These are phyloP conservation scores for Zygoascus meyerae DNA, from an alignment of 1,139 yeast species.

Conservation along the genomic window DNA sequence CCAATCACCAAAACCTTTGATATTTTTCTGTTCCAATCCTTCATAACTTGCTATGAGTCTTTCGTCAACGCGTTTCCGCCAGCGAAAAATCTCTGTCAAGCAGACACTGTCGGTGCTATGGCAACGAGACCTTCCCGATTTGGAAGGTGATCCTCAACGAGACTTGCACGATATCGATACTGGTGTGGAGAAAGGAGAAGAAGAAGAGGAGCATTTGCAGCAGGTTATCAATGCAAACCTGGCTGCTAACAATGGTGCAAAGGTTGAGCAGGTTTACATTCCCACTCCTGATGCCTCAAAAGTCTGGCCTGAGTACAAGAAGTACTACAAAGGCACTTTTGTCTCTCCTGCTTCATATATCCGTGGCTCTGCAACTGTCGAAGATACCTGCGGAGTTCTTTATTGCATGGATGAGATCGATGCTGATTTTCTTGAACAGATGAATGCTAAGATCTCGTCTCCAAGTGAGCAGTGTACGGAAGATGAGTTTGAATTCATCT, in stretches of 20 bases:
- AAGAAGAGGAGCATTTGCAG: constrained; percentile 93
- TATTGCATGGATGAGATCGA: constrained; percentile 91
- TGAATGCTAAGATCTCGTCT: constrained; percentile 31
- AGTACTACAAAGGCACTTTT: constrained; percentile 65
- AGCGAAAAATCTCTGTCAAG: constrained; percentile 84
- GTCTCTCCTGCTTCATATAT: constrained; percentile 73
- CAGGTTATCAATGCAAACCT: constrained; percentile 56
- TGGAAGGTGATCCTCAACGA: constrained; percentile 70
- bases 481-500: constrained; percentile 77
- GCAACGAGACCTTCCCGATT: constrained; percentile 73
- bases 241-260: constrained; percentile 26
- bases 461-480: constrained; percentile 38
- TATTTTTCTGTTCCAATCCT: not conserved
- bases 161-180: constrained; percentile 89
- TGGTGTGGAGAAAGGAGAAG: constrained; percentile 97
- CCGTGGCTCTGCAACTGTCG: constrained; percentile 89
- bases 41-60: constrained; percentile 1
- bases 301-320: constrained; percentile 67
- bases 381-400: constrained; percentile 81
- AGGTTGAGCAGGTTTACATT: constrained; percentile 65
- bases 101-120: constrained; percentile 77
- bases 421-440: constrained; percentile 52
- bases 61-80: constrained; percentile 63
- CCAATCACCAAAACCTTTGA: too few relatives aligned
- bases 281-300: constrained; percentile 96